A percentile compares a stretch with the other conserved stretches of the same genome.
Conservation (phyloP, 2,329 filamentous ascomycete genomes). For the Neofusicoccum kwambonambiense region DNA sequence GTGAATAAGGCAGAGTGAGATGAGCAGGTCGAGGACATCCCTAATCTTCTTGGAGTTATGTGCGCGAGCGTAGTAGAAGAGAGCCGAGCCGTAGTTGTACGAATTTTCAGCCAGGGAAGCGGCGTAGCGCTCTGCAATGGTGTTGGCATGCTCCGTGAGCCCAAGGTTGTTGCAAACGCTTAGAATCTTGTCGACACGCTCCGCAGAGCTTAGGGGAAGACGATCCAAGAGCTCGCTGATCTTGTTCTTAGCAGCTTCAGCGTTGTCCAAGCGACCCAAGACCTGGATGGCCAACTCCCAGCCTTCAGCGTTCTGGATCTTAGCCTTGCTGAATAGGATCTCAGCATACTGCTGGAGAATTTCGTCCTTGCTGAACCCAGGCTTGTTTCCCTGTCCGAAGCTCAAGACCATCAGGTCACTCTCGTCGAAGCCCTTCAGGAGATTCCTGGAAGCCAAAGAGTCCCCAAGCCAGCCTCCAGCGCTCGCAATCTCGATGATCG, state of each 20-base stretch:
- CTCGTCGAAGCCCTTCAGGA: constrained; percentile 70
- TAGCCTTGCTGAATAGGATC: constrained; percentile 51
- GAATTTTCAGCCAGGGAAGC: constrained; percentile 71
- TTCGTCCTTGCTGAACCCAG: constrained; percentile 72
- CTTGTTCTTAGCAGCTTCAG: constrained; percentile 67
- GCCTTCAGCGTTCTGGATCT: constrained; percentile 21
- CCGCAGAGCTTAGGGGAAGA: constrained; percentile 68
- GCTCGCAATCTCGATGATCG: constrained; percentile 81
- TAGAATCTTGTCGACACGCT: constrained; percentile 79
- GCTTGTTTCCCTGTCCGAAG: constrained; percentile 57
- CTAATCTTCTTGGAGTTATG: constrained; percentile 77
- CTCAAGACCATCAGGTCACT: constrained; percentile 85
- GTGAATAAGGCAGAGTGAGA: constrained; percentile 82
- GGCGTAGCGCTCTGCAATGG: constrained; percentile 83
- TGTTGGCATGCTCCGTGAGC: constrained; percentile 74
- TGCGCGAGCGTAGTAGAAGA: constrained; percentile 88
- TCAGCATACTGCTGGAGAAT: constrained; percentile 75
- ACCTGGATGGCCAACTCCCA: constrained; percentile 89
- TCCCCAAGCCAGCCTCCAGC: constrained; percentile 73
- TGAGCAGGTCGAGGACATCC: constrained; percentile 81
- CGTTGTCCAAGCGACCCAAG: constrained; percentile 76
- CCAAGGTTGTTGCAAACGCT: constrained; percentile 73
- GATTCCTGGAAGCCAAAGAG: constrained; percentile 50
- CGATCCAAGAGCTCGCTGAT: constrained; percentile 72
- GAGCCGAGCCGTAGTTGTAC: constrained; percentile 77